These are phyloP conservation scores for Astrephomene gubernaculifera DNA, from an alignment of 139 green algal species.

Conservation along the genomic window DNA sequence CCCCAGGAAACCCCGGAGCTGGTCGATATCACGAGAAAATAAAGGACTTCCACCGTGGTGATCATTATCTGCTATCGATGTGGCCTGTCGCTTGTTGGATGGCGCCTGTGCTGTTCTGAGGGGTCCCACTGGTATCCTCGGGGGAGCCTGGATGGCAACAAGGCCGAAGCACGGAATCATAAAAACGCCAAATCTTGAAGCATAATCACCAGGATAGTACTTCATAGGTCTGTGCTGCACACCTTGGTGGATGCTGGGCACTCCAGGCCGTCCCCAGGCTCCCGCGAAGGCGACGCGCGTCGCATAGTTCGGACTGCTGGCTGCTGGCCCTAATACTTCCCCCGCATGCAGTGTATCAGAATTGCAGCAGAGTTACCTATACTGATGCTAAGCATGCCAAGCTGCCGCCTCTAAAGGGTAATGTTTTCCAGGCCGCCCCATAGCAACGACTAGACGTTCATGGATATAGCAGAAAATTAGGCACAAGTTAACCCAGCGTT, in stretches of 20 bases:
- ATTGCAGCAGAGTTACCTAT: not conserved
- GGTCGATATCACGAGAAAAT: slow-evolving; percentile 1
- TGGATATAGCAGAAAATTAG: not conserved
- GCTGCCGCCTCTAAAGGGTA: not conserved
- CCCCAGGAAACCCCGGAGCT: not conserved
- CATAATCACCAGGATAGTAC: not conserved
- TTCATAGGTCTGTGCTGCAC: not conserved
- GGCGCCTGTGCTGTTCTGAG: not conserved
- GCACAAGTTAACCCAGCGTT: no score
- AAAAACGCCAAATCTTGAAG: not conserved
- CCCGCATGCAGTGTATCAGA: not conserved
- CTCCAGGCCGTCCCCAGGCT: not conserved
- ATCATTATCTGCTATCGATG: not conserved
- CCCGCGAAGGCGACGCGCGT: not conserved
- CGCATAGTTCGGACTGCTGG: not conserved
- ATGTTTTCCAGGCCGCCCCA: not conserved
- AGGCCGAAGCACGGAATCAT: not conserved
- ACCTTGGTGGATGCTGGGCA: not conserved
- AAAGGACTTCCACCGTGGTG: not conserved
- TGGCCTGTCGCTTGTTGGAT: not conserved
- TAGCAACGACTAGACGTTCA: not conserved
- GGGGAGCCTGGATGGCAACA: not conserved
- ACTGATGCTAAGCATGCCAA: no score
- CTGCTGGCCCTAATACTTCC: not conserved
- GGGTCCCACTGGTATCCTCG: not conserved